Conservation (phyloP, 208 protist species). For the Leptomonas pyrrhocoris region DNA sequence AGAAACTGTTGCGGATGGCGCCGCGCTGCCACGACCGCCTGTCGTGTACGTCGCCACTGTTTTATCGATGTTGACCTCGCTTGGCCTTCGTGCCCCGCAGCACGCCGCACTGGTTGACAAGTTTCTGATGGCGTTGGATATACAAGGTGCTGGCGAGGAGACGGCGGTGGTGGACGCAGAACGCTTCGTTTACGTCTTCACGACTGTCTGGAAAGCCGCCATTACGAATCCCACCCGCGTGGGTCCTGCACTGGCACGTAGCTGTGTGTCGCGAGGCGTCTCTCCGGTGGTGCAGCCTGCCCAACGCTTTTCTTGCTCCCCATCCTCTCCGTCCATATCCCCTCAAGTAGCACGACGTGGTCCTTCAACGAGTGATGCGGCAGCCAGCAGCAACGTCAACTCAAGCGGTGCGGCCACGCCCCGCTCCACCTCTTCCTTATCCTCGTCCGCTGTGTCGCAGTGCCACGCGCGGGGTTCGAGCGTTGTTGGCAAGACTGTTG, state of each 20-base stretch:
- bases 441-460: not conserved
- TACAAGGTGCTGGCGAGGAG: slow-evolving; percentile 2
- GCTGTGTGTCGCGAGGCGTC: not conserved
- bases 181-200: slow-evolving; percentile 54
- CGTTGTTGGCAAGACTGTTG: not conserved
- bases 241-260: not conserved
- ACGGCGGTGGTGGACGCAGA: slow-evolving; percentile 34
- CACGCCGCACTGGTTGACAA: slow-evolving; percentile 45
- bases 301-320: not conserved
- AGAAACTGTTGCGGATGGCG: not conserved
- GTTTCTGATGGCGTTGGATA: slow-evolving; percentile 42
- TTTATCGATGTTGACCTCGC: slow-evolving; percentile 28
- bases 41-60: slow-evolving; percentile 26
- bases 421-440: not conserved
- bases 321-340: too few species aligned
- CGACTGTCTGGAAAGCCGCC: slow-evolving; percentile 38
- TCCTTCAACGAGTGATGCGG: too few species aligned
- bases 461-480: not conserved
- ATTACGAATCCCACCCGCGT: slow-evolving; percentile 23
- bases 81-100: slow-evolving; percentile 21
- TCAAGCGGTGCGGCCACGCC: not conserved
- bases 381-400: too few species aligned
- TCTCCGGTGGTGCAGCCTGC: not conserved
- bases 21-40: slow-evolving; percentile 15
- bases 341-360: too few species aligned